A percentile compares a stretch with the other conserved stretches of the same genome.
phyloP scores from a whole-genome alignment of 2,329 filamentous ascomycete species.

The Pestalotiopsis sp. region DNA sequence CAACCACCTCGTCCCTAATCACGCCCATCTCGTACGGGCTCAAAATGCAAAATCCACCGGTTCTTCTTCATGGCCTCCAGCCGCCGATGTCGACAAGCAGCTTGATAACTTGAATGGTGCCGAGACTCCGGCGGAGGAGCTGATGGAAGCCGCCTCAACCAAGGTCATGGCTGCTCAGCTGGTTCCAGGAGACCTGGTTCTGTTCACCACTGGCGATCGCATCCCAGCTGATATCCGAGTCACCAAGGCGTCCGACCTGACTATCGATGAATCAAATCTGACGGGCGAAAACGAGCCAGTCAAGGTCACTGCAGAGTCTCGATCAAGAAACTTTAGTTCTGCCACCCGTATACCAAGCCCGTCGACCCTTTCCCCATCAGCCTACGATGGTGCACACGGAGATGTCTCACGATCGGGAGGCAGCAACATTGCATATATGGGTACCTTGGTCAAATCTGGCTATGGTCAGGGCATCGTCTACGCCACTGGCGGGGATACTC shows the following conservation, averaged over 20 bases:
- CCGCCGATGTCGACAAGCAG: constrained; percentile 46
- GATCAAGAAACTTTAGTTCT: constrained; percentile 32
- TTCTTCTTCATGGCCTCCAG: constrained; percentile 50
- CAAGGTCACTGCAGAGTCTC: constrained; percentile 70
- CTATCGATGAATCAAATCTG: constrained; percentile 94
- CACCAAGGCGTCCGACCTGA: constrained; percentile 84
- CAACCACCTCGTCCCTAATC: constrained; percentile 91
- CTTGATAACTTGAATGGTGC: constrained; percentile 53
- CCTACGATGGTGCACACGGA: constrained; percentile 61
- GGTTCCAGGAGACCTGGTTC: constrained; percentile 88
- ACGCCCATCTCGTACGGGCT: constrained; percentile 87
- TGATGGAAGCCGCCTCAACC: constrained; percentile 72
- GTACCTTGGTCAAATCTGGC: constrained; percentile 90
- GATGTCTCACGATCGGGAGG: constrained; percentile 73
- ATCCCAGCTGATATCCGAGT: constrained; percentile 96
- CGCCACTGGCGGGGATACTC: constrained; percentile 88
- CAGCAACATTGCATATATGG: constrained; percentile 97
- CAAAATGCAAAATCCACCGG: constrained; percentile 38
- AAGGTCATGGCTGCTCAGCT: constrained; percentile 87
- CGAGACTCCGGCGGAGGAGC: constrained; percentile 62
- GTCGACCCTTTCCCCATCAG: constrained; percentile 51
- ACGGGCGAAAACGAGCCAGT: constrained; percentile 97
- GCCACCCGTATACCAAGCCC: constrained; percentile 38
- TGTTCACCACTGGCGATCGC: constrained; percentile 94
- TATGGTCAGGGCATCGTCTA: constrained; percentile 98